Base-by-base conservation (phyloP, 1,284 basidiomycete genomes). In the Trametes hirsuta region DNA sequence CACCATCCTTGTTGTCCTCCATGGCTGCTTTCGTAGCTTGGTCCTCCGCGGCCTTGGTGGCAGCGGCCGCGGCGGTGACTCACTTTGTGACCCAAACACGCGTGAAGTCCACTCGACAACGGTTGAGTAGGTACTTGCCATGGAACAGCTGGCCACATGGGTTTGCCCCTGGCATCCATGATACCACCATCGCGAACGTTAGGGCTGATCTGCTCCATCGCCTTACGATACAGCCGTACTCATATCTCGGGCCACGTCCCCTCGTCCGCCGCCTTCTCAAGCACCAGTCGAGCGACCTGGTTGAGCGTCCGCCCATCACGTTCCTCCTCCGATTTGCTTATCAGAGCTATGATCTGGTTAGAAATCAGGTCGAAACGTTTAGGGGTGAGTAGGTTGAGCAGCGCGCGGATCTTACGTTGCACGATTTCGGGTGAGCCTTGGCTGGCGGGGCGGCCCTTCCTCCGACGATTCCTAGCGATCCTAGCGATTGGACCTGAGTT, bases 301-400 rank as follows among this genome's bases (percentile, higher is more conserved):
- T 96, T 94, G 68, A 98, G 84, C 3, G 95, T 97, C 65, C 91
- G 86, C 3, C 95, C 95, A 72, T 98, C 94, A 71, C 86, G 92
- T 82, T 98, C 95, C 68, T 89, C 85, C 76, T 90, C 87, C 8
- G 92, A 95, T 79, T 88, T 95, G 85, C 98, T 97, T 45, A 95
- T 95, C 93, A 92, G 98, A 92, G 95, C 55, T 45, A 63, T 66
- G 56, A 66, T 66, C 52, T 66, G 64, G 61, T 66, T 61, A 4
- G 64, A 66, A 69, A 98, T 97, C 10, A 91, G 90, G 69, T 96
- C 94, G 81, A 98, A 98, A 72, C 93, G 94, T 79, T 97, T 94
- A 84, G 96, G 90, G 1, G 95, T 97, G 48, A 98, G 86, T 80
- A 96, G 98, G 86, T 98, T 98, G 71, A 98, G 88, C 64, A 98